Percentiles rank a stretch among this genome's conserved stretches.
Evolutionary conservation across 495 filamentous ascomycete species (phyloP).

Genomic region (Hypoxylon perforatum): DNA sequence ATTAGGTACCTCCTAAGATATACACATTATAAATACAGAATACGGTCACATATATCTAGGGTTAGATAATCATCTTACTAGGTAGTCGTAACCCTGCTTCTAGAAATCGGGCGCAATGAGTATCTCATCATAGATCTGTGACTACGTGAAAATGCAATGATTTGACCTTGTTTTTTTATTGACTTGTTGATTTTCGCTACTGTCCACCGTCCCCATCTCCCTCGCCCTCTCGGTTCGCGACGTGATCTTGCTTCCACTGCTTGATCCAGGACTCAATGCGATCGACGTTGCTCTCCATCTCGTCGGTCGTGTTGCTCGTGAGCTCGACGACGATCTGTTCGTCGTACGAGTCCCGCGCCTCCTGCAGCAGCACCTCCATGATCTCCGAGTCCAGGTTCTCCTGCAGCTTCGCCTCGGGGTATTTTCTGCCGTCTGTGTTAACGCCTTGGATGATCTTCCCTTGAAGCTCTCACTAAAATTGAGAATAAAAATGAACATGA

Average conservation of each 20-base stretch:
- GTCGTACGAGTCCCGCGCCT: conserved; percentile 88
- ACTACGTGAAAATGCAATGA: conserved; percentile 10
- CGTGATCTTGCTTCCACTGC: conserved; percentile 79
- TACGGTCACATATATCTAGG: too few relatives aligned
- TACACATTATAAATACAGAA: too few relatives aligned
- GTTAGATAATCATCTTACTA: too few relatives aligned
- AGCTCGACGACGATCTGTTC: conserved; percentile 92
- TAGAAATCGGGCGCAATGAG: neutral
- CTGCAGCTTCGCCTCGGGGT: conserved; percentile 86
- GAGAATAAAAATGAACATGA: neutral
- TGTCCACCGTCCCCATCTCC: conserved; percentile 7
- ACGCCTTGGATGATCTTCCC: too few relatives aligned
- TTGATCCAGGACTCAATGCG: conserved; percentile 84
- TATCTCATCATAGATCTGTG: conserved; percentile 31
- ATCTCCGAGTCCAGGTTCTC: conserved; percentile 98
- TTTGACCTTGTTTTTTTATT: neutral
- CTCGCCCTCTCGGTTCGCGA: conserved; percentile 7
- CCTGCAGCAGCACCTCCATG: conserved; percentile 91
- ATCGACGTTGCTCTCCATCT: conserved; percentile 88
- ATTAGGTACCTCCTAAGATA: too few relatives aligned
- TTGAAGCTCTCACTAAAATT: too few relatives aligned
- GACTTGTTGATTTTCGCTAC: neutral
- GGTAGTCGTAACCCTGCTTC: too few relatives aligned
- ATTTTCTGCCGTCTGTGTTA: conserved; percentile 63
- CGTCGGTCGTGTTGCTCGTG: conserved; percentile 79